These are phyloP conservation scores for Parmales sp. DNA, from an alignment of 108 stramenopile species.

Conservation along the genomic window DNA sequence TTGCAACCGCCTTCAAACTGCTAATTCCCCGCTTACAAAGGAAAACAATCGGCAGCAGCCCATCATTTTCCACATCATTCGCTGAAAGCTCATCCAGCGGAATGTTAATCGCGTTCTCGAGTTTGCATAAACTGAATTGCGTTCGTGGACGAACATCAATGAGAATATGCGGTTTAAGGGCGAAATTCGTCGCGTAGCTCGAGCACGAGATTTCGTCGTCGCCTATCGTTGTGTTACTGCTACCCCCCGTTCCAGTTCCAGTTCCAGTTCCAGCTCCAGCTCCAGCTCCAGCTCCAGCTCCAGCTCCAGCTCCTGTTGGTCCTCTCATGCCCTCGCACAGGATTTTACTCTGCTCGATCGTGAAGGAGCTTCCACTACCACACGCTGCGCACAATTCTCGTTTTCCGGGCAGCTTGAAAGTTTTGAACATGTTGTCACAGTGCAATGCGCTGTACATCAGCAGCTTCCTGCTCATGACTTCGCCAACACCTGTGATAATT, in stretches of 20 bases:
- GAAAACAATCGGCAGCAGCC: constrained; percentile 51
- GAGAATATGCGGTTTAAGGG: constrained; percentile 42
- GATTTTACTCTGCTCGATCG: constrained; percentile 39
- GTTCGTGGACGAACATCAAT: constrained; percentile 60
- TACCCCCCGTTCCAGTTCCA: no score
- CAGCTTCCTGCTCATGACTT: constrained; percentile 13
- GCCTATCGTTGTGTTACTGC: constrained; percentile 39
- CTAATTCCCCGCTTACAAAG: constrained; percentile 64
- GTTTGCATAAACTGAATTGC: constrained; percentile 62
- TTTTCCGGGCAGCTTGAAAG: neutral
- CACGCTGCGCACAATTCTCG: neutral
- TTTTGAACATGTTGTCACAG: neutral
- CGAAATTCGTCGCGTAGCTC: neutral
- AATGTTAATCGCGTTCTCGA: constrained; percentile 58
- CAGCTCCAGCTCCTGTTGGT: neutral
- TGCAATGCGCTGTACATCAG: no score
- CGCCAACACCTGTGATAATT: constrained; percentile 62
- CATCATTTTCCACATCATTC: neutral
- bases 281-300: constrained; percentile 1
- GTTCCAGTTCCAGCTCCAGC: no score
- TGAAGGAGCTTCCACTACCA: constrained; percentile 38
- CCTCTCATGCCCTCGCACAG: neutral
- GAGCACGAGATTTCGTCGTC: constrained; percentile 26
- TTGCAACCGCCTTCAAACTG: constrained; percentile 50
- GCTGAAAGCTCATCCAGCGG: constrained; percentile 36